Base-by-base conservation (phyloP, 1,284 basidiomycete species). In the Wallemia mellicola region DNA sequence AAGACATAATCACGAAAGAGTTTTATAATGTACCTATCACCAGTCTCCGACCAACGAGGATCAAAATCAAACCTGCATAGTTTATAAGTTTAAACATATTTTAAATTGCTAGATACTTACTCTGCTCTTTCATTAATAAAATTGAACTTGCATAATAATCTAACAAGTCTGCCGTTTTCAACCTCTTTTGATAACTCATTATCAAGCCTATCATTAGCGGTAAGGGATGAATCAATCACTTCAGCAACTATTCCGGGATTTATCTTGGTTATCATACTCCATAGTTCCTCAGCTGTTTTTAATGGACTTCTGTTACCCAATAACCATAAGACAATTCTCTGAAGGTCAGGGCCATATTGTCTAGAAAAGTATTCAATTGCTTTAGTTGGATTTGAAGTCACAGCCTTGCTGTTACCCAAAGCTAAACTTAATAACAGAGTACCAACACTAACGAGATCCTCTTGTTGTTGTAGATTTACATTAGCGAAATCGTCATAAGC, bases 101-200 rank as follows among this genome's bases (percentile, higher is more conserved):
- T 54, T n/a, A 17, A 32, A 17, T 2, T n/a, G 22, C 1, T 9
- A 1, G 14, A 59, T 9, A 76, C 83, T 63, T 66, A 92, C 85
- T 96, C 92, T 11, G 92, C 92, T 19, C 94, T 78, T 69, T 99
- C 94, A 70, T 96, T 95, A 73, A 99, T 95, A 70, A 96, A 96
- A 0, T 87, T 86, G 65, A 99, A 83, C 72, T 98, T 98, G 72
- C 81, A 82, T 63, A 98, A 73, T 60, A 98, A 71, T 56, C 94
- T 77, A 26, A 95, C 83, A n/a, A 98, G 74, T 30, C 94, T 76
- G 0, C 84, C 89, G 67, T 99, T 96, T 73, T 98, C 94, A n/a
- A 98, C 75, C 69, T 98, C 92, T 59, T 81, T 78, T 70, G 81
- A 76, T 58, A 98, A 75, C 64, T 91, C 84, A 48, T 77, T 75